phyloP scores from a whole-genome alignment of 2,329 filamentous ascomycete species.

The Akanthomyces lecanii region DNA sequence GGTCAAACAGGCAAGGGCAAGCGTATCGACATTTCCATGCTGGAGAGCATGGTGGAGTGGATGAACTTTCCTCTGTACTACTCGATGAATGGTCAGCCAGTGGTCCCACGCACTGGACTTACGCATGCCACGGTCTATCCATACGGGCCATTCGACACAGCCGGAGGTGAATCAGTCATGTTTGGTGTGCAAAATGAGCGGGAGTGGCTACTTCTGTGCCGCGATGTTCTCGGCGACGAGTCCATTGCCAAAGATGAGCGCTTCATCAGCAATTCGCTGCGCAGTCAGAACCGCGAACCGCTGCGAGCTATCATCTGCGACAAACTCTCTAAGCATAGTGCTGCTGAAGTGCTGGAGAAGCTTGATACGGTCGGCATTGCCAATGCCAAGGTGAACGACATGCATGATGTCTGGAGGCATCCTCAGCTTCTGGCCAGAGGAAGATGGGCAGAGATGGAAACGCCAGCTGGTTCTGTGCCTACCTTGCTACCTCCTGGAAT shows the following conservation, averaged over 20 bases:
- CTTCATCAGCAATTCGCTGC: conserved; percentile 44
- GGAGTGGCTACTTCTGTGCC: conserved; percentile 49
- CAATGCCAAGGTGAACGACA: conserved; percentile 52
- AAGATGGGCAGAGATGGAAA: conserved; percentile 48
- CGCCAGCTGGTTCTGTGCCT: conserved; percentile 41
- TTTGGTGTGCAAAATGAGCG: conserved; percentile 55
- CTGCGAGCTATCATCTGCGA: conserved; percentile 43
- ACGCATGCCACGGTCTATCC: conserved; percentile 54
- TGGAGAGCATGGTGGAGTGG: conserved; percentile 56
- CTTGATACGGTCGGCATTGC: conserved; percentile 48
- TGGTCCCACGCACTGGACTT: conserved; percentile 43
- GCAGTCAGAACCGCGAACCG: conserved; percentile 43
- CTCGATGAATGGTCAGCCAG: conserved; percentile 40
- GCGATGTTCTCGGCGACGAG: conserved; percentile 39
- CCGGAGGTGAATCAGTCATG: conserved; percentile 47
- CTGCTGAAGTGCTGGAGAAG: conserved; percentile 36
- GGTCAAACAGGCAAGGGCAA: conserved; percentile 45
- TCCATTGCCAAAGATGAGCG: conserved; percentile 41
- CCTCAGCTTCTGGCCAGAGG: conserved; percentile 47
- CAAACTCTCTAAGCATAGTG: conserved; percentile 35
- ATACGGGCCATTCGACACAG: conserved; percentile 51
- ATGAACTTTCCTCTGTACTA: conserved; percentile 56
- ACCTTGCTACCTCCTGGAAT: conserved; percentile 48
- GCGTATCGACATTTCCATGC: conserved; percentile 53
- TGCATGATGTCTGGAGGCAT: conserved; percentile 52